Base-by-base conservation (phyloP, 148 eudicot species). In the Camellia lanceoleosa region DNA sequence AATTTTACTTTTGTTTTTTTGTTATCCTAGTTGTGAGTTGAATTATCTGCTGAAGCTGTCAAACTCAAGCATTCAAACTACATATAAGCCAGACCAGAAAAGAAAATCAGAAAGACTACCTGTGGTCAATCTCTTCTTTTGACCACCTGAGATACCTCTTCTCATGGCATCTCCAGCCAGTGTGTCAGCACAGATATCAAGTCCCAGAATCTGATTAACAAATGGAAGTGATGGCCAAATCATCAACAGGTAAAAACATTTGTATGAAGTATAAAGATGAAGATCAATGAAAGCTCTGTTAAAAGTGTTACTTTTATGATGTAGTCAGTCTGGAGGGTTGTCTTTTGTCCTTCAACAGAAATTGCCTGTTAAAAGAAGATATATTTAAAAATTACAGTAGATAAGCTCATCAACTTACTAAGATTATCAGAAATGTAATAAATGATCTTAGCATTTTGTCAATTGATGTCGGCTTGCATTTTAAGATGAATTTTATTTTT, bases 91-190 rank as follows among this genome's bases (percentile, higher is more conserved):
- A 55, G 43, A 55, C 58, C 2, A n/a, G 1, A 49, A 43, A 46
- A 42, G 30, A 18, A 43, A 11, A 38, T 20, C 3, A 41, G 49
- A 43, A 41, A 68, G 52, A 44, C 71, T 74, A 93, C 97, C 98
- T 85, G 91, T 86, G 59, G 94, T 92, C 80, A 93, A 84, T 84
- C 96, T 87, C 78, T 90, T 93, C 88, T 93, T 93, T 79, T 93
- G 92, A 68, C 97, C 97, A 67, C 97, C 97, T 18, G 95, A 92
- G 56, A 94, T 89, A 38, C 98, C 98, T 89, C 90, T 84, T 77
- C 86, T 94, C 98, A 94, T 94, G 76, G 83, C 94, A 84, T 94
- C 90, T 62, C 97, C 98, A 71, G 82, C 85, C 60, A 89, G 30
- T 30, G 85, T 91, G 84, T 94, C 95, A 52, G 97, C 88, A 86